Base-by-base conservation (phyloP, 257 asterid species). In the Datura wrightii region DNA sequence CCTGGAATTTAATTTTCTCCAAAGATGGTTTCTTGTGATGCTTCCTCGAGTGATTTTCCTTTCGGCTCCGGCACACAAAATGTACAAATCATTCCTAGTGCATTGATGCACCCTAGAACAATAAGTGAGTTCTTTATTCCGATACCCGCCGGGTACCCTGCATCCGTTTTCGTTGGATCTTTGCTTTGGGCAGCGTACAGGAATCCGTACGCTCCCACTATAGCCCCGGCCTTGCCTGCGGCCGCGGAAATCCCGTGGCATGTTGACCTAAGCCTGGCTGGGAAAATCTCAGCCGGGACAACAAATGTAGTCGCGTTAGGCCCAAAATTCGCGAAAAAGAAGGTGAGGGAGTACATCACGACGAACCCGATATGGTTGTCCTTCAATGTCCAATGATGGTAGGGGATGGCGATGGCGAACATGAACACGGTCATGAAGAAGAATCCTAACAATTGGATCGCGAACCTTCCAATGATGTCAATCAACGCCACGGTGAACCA, bases 191-290 rank as follows among this genome's bases (percentile, higher is more conserved):
- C 84, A 1, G 89, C 89, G 50, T 87, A 87, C 3, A 84, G 11
- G 6, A 87, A 87, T 1, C 87, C 87, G 16, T 81, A 87, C 0
- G 87, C 89, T 15, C 89, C 89, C 11, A 87, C 86, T 1, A 87
- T 87, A 1, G 89, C 89, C 8, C 89, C 89, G 0, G 89, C 89
- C 36, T 87, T 87, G 71, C 89, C 89, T 5, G 89, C 87, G n/a
- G 89, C 89, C 1, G 87, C 89, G 5, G 87, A 87, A 63, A 87
- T 87, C 0, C 87, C 89, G 56, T 87, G 89, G 15, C 89, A 87
- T 5, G 89, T 87, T 10, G 87, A 87, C 1, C 89, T 52, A 4
- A 87, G 63, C 84, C 87, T 74, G 9, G 87, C 89, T 19, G 89
- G 89, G 34, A 74, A 74, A 10, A 74, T 74, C 59, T 74, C 81